A percentile compares a stretch with the other conserved stretches of the same genome.
Conservation (phyloP, 345 rosid genomes). For the Murraya koenigii region DNA sequence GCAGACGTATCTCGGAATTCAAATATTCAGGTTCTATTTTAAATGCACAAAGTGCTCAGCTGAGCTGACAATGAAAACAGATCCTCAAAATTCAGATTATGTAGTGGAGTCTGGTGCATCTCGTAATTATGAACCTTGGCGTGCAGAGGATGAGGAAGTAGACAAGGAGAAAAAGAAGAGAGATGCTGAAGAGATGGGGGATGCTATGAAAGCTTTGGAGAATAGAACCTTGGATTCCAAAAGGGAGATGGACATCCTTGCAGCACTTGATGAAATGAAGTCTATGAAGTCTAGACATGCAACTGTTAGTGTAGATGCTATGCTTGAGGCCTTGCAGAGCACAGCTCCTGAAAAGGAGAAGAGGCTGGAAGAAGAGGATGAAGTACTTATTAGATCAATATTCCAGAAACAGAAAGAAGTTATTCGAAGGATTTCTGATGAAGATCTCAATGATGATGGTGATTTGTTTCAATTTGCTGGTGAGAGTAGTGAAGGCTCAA, state of each 20-base stretch:
- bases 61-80: slow-evolving; percentile 82
- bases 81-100: slow-evolving; percentile 95
- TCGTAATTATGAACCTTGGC: slow-evolving; percentile 95
- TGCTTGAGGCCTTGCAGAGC: slow-evolving; percentile 87
- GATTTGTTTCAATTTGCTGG: slow-evolving; percentile 21
- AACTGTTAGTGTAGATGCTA: slow-evolving; percentile 82
- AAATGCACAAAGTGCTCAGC: slow-evolving; percentile 96
- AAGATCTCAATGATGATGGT: slow-evolving; percentile 42
- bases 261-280: slow-evolving; percentile 93
- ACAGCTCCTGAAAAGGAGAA: slow-evolving; percentile 60
- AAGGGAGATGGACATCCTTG: slow-evolving; percentile 92
- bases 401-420: slow-evolving; percentile 54
- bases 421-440: slow-evolving; percentile 59
- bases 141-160: slow-evolving; percentile 75
- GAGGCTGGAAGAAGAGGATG: slow-evolving; percentile 66
- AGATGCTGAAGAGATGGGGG: slow-evolving; percentile 89
- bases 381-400: slow-evolving; percentile 65
- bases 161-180: slow-evolving; percentile 48
- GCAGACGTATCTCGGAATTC: slow-evolving; percentile 92
- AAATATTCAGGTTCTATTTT: slow-evolving; percentile 85
- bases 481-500: slow-evolving; percentile 20
- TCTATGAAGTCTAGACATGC: slow-evolving; percentile 95
- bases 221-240: slow-evolving; percentile 88
- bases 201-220: slow-evolving; percentile 93
- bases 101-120: slow-evolving; percentile 82